phyloP scores from a whole-genome alignment of 495 filamentous ascomycete genomes.

The Aspergillus diversus region DNA sequence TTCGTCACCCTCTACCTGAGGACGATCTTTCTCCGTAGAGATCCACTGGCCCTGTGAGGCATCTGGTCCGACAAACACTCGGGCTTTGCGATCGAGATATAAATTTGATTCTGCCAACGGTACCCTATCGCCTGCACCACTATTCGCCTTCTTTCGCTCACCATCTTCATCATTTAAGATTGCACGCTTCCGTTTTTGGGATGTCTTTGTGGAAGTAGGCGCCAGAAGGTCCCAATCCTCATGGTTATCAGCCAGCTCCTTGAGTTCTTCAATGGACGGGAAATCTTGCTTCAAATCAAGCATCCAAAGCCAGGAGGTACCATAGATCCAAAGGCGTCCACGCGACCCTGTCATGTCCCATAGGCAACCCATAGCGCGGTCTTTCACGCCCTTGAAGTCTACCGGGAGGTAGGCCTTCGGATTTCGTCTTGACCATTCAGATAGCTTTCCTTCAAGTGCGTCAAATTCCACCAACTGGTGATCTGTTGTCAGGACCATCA shows the following conservation, averaged over 20 bases:
- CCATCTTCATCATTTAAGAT: conserved; percentile 38
- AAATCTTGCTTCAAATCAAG: conserved; percentile 80
- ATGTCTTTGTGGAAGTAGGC: conserved; percentile 25
- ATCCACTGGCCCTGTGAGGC: conserved; percentile 47
- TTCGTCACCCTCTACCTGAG: conserved; percentile 49
- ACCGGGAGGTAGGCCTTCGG: conserved; percentile 72
- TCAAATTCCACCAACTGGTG: conserved; percentile 80
- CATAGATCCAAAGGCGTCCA: conserved; percentile 84
- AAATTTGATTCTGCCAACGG: conserved; percentile 56
- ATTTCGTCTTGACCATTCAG: conserved; percentile 85
- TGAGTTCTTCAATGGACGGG: conserved; percentile 40
- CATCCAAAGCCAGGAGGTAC: conserved; percentile 87
- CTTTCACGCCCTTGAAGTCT: conserved; percentile 69
- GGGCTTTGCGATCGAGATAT: conserved; percentile 63
- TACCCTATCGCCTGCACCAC: conserved; percentile 65
- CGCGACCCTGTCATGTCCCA: conserved; percentile 70
- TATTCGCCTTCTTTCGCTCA: conserved; percentile 44
- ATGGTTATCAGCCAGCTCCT: conserved; percentile 28
- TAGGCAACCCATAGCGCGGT: conserved; percentile 78
- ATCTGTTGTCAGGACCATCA: conserved; percentile 75
- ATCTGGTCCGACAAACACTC: conserved; percentile 46
- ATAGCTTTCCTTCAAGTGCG: conserved; percentile 70
- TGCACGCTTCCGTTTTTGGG: conserved; percentile 51
- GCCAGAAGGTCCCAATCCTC: conserved; percentile 27
- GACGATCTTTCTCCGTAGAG: conserved; percentile 48